Conservation (phyloP, 2,329 filamentous ascomycete genomes). For the Trichoderma lentiforme region DNA sequence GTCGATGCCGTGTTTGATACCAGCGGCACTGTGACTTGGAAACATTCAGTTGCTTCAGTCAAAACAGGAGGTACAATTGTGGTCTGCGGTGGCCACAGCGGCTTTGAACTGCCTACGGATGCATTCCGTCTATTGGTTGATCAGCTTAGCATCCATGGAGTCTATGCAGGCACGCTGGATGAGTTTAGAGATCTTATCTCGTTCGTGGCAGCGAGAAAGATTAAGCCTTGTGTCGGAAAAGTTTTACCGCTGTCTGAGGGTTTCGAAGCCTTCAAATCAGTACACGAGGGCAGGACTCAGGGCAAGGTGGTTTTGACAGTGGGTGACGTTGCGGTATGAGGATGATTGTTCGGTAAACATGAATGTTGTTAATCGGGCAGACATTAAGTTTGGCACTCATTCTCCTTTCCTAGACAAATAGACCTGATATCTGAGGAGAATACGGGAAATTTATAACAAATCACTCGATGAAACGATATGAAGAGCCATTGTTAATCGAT, state of each 20-base stretch:
- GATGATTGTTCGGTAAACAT: neutral
- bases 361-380: neutral
- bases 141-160: constrained; percentile 7
- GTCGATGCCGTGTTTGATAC: constrained; percentile 16
- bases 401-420: neutral
- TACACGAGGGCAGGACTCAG: neutral
- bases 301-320: constrained; percentile 1
- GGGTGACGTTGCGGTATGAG: neutral
- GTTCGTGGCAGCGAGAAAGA: neutral
- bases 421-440: neutral
- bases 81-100: neutral
- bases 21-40: constrained; percentile 9
- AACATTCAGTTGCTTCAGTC: constrained; percentile 5
- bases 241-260: neutral
- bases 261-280: neutral
- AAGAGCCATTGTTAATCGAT: too few relatives aligned
- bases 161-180: neutral
- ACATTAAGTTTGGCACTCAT: neutral
- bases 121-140: constrained; percentile 1
- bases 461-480: too few relatives aligned
- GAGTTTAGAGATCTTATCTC: constrained; percentile 13
- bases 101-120: constrained; percentile 11
- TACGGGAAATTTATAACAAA: neutral
- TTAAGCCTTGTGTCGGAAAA: constrained; percentile 7
- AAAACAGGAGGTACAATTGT: constrained; percentile 1